Evolutionary conservation across 2,329 filamentous ascomycete genomes (phyloP).

Genomic region (Colletotrichum endophyticum): DNA sequence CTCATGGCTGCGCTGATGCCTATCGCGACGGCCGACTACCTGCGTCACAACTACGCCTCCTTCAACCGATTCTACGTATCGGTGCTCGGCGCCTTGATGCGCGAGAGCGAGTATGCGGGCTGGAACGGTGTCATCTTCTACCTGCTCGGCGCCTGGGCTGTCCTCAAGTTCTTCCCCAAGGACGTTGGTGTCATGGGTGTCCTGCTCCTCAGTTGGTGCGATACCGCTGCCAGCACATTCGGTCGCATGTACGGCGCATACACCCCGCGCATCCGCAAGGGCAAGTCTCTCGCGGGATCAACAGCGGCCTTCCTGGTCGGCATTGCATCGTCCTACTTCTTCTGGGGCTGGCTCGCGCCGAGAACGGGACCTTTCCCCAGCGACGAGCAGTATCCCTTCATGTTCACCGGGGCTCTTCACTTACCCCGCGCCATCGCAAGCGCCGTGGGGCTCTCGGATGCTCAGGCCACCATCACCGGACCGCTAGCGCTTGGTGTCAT

Average conservation of each 20-base stretch:
- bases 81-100: slow-evolving; percentile 88
- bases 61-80: slow-evolving; percentile 90
- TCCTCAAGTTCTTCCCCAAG: slow-evolving; percentile 88
- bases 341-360: slow-evolving; percentile 88
- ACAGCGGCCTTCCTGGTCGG: slow-evolving; percentile 84
- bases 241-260: slow-evolving; percentile 89
- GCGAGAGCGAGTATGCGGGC: slow-evolving; percentile 90
- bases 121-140: slow-evolving; percentile 99
- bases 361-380: slow-evolving; percentile 68
- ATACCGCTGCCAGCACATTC: slow-evolving; percentile 95
- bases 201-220: slow-evolving; percentile 94
- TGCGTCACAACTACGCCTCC: slow-evolving; percentile 80
- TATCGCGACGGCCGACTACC: slow-evolving; percentile 79
- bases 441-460: slow-evolving; percentile 64
- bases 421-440: slow-evolving; percentile 67
- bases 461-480: slow-evolving; percentile 69
- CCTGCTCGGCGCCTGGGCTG: slow-evolving; percentile 86
- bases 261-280: slow-evolving; percentile 81
- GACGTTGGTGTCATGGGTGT: slow-evolving; percentile 91
- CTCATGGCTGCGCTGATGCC: slow-evolving; percentile 83
- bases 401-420: slow-evolving; percentile 80
- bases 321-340: slow-evolving; percentile 80
- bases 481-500: slow-evolving; percentile 77
- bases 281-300: slow-evolving; percentile 92
- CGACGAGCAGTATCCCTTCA: slow-evolving; percentile 73